Conservation (phyloP, 192 early-diverging fungal genomes). For the Glomus cerebriforme region DNA sequence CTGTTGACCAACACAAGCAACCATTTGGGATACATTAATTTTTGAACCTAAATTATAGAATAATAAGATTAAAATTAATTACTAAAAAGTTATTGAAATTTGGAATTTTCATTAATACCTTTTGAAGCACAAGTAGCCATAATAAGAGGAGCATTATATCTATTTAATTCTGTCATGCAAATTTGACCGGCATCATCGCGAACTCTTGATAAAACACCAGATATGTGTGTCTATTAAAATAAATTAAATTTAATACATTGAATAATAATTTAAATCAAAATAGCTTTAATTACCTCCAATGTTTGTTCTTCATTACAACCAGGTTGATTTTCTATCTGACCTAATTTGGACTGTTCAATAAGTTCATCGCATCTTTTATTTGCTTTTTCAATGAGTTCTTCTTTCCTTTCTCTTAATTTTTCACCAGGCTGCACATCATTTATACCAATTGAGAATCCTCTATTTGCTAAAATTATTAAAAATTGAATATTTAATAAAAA, state of each 20-base stretch:
- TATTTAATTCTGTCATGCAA: conserved; percentile 91
- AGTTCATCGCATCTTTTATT: conserved; percentile 84
- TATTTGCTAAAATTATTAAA: too few species aligned
- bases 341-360: conserved; percentile 69
- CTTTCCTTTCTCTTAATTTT: conserved; percentile 76
- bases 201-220: conserved; percentile 84
- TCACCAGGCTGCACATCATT: conserved; percentile 93
- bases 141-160: conserved; percentile 94
- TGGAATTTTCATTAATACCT: conserved; percentile 48
- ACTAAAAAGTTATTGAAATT: not conserved
- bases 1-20: conserved; percentile 99
- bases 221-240: conserved; percentile 59
- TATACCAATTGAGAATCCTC: conserved; percentile 98
- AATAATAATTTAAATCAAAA: not conserved
- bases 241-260: not conserved
- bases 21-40: conserved; percentile 99
- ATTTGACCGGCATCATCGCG: conserved; percentile 90
- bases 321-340: conserved; percentile 78
- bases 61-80: not conserved
- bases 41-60: conserved; percentile 68
- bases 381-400: conserved; percentile 73
- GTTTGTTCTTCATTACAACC: conserved; percentile 89
- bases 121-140: conserved; percentile 99
- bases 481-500: too few species aligned
- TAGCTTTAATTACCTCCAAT: conserved; percentile 61